Conservation (phyloP, 192 early-diverging fungal species). For the Linnemannia hyalina region DNA sequence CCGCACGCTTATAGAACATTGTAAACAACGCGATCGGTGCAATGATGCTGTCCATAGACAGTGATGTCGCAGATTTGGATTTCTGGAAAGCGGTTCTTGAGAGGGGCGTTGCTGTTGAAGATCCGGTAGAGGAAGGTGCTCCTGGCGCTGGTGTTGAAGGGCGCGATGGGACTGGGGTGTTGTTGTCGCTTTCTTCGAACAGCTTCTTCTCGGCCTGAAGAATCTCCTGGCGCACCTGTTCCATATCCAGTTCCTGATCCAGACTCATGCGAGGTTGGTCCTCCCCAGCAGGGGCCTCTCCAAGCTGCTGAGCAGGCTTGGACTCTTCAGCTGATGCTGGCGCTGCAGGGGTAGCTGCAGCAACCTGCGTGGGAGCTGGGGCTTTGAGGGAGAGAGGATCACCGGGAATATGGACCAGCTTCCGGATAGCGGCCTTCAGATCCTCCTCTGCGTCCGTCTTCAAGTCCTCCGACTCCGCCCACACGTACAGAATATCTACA, state of each 20-base stretch:
- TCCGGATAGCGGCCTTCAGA: constrained; percentile 46
- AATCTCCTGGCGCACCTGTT: constrained; percentile 42
- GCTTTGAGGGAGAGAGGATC: constrained; percentile 45
- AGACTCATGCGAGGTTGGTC: constrained; percentile 48
- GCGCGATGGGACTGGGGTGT: constrained; percentile 36
- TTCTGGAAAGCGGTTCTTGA: constrained; percentile 39
- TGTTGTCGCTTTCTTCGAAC: constrained; percentile 31
- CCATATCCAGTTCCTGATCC: constrained; percentile 56
- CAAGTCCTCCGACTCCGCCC: constrained; percentile 29
- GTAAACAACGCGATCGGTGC: constrained; percentile 55
- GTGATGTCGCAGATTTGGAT: constrained; percentile 20
- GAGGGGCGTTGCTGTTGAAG: constrained; percentile 9
- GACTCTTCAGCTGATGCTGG: not conserved
- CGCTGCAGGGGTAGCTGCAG: not conserved
- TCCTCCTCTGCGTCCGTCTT: constrained; percentile 38
- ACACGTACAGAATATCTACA: constrained; percentile 53
- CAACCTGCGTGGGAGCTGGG: not conserved
- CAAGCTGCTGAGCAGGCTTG: constrained; percentile 19
- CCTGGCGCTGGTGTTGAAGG: constrained; percentile 31
- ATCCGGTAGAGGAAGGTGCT: constrained; percentile 2
- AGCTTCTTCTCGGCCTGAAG: constrained; percentile 46
- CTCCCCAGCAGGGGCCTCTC: constrained; percentile 15
- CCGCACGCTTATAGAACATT: constrained; percentile 61
- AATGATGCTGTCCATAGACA: not conserved
- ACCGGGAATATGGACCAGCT: constrained; percentile 54